Conservation (phyloP, 768 basidiomycete genomes). For the Boletus tylopilopsis region DNA sequence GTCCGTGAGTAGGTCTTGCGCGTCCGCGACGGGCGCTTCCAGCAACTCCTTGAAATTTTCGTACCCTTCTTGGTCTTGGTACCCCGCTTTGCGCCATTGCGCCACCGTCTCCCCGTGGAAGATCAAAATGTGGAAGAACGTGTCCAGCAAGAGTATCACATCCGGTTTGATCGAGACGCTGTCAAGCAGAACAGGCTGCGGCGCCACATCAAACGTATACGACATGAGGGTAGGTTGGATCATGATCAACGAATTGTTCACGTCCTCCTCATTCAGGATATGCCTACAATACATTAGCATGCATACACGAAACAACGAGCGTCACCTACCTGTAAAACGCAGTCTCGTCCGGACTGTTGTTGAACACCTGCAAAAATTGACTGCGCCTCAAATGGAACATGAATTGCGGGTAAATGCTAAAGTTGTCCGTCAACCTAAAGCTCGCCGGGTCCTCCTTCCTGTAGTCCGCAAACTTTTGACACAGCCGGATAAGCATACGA, state of each 20-base stretch:
- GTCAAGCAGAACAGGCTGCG: constrained; percentile 94
- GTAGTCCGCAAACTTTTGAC: constrained; percentile 99
- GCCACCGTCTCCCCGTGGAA: constrained; percentile 98
- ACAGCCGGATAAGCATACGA: constrained; percentile 95
- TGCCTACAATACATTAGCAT: constrained; percentile 50
- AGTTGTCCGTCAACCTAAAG: constrained; percentile 92
- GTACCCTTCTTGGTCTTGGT: constrained; percentile 98
- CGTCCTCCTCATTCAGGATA: constrained; percentile 93
- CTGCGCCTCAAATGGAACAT: constrained; percentile 98
- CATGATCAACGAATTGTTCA: constrained; percentile 99
- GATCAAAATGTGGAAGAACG: constrained; percentile 99
- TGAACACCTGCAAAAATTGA: constrained; percentile 99
- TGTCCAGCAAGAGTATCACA: constrained; percentile 93
- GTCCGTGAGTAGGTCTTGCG: constrained; percentile 94
- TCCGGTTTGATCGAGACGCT: constrained; percentile 97
- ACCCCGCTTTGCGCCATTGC: constrained; percentile 96
- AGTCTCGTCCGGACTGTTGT: constrained; percentile 99
- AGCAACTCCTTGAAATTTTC: constrained; percentile 97
- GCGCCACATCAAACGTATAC: constrained; percentile 87
- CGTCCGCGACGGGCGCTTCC: constrained; percentile 81
- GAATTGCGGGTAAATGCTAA: constrained; percentile 99
- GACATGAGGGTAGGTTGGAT: constrained; percentile 99
- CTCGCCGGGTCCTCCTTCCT: constrained; percentile 95
- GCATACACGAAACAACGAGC: not conserved
- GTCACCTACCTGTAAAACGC: constrained; percentile 85